Percentiles rank a stretch among this genome's conserved stretches.
Evolutionary conservation across 2,329 filamentous ascomycete species (phyloP).

Genomic region (Aspergillus fumigatiaffinis): DNA sequence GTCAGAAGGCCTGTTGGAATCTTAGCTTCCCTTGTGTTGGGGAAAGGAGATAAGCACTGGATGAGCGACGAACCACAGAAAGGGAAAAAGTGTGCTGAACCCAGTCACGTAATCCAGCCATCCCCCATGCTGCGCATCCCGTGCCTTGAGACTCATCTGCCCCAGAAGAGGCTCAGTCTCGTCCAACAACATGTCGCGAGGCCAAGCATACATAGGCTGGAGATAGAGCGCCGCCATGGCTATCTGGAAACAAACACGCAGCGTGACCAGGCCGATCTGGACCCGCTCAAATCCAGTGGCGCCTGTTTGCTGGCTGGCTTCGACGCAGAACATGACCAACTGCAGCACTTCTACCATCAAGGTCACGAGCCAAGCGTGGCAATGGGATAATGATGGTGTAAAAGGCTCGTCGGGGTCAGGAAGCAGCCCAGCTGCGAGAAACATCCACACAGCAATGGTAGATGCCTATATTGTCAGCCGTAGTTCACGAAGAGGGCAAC

Average conservation of each 20-base stretch:
- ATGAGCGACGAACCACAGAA: background rate
- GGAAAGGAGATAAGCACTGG: background rate
- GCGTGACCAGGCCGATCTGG: background rate
- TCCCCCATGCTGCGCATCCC: conserved; percentile 1
- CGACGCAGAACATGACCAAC: background rate
- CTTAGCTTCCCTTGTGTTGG: background rate
- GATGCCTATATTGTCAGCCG: background rate
- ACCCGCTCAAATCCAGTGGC: background rate
- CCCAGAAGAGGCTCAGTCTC: background rate
- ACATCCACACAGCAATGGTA: background rate
- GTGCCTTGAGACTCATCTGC: background rate
- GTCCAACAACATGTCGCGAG: background rate
- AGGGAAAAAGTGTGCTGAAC: conserved; percentile 1
- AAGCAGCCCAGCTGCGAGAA: background rate
- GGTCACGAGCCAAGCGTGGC: background rate
- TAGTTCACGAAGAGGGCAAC: background rate
- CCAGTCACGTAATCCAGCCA: conserved; percentile 1
- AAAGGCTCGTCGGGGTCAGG: background rate
- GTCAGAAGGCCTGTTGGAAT: conserved; percentile 63
- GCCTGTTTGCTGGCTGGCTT: background rate
- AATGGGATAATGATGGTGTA: background rate
- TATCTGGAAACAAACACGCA: background rate
- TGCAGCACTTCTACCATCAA: background rate
- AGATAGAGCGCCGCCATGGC: conserved; percentile 1
- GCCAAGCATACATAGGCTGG: conserved; percentile 1